These are phyloP conservation scores for Kalmanozyma brasiliensis DNA, from an alignment of 1,284 basidiomycete species.

Conservation along the genomic window DNA sequence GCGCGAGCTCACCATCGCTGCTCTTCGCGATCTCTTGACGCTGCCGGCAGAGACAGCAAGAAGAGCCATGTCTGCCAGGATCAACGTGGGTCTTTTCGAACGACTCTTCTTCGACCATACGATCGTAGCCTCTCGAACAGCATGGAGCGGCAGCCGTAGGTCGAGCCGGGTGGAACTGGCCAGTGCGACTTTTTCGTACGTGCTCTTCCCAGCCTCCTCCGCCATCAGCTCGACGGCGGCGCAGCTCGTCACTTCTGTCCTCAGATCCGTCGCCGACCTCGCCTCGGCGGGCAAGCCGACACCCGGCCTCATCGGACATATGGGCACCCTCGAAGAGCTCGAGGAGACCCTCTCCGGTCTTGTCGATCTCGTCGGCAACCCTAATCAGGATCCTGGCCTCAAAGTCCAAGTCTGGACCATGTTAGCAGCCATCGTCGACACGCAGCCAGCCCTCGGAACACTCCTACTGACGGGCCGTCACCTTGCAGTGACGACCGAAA, in stretches of 20 bases:
- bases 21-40: conserved; percentile 43
- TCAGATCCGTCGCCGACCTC: conserved; percentile 40
- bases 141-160: conserved; percentile 25
- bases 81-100: conserved; percentile 50
- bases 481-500: conserved; percentile 67
- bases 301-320: conserved; percentile 55
- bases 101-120: conserved; percentile 53
- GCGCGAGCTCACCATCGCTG: conserved; percentile 33
- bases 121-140: conserved; percentile 40
- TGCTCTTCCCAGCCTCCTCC: conserved; percentile 42
- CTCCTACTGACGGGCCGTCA: conserved; percentile 81
- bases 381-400: conserved; percentile 76
- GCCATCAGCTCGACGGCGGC: conserved; percentile 55
- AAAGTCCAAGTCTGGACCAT: conserved; percentile 83
- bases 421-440: conserved; percentile 81
- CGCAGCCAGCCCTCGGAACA: conserved; percentile 85
- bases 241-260: conserved; percentile 50
- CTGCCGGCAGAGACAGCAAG: conserved; percentile 39
- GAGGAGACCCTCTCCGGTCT: conserved; percentile 52
- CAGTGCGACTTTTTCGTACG: conserved; percentile 44
- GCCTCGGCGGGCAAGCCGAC: conserved; percentile 19
- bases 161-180: conserved; percentile 49
- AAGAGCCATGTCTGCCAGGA: conserved; percentile 27
- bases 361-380: conserved; percentile 65
- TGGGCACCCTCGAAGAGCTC: conserved; percentile 65